phyloP scores from a whole-genome alignment of 2,329 filamentous ascomycete species.

The Aureobasidium zeae region DNA sequence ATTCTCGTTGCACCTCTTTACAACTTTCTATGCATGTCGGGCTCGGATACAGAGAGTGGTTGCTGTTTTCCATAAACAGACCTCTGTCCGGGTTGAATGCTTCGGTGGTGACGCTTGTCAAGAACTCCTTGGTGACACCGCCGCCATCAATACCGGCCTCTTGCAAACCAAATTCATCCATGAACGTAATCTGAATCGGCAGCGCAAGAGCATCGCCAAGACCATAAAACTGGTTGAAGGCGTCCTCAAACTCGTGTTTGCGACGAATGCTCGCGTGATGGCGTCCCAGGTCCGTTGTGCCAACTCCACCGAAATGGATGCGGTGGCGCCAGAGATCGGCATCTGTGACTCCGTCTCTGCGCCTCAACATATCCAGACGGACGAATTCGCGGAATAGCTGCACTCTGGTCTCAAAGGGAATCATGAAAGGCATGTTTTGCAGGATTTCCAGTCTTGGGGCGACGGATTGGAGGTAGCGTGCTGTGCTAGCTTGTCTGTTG shows the following conservation, averaged over 20 bases:
- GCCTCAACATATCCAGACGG: conserved; percentile 63
- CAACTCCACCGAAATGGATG: conserved; percentile 22
- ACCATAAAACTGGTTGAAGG: conserved; percentile 70
- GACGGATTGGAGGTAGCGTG: conserved; percentile 66
- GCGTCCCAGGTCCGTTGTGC: conserved; percentile 38
- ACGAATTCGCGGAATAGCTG: conserved; percentile 92
- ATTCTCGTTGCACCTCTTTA: conserved; percentile 21
- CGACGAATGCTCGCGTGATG: conserved; percentile 72
- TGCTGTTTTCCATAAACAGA: conserved; percentile 75
- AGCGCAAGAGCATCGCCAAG: conserved; percentile 81
- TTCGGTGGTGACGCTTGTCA: conserved; percentile 78
- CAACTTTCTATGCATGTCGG: conserved; percentile 41
- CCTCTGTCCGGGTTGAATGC: conserved; percentile 54
- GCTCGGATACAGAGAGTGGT: conserved; percentile 83
- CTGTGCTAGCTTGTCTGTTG: conserved; percentile 57
- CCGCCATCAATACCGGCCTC: conserved; percentile 96
- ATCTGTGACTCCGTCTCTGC: conserved; percentile 60
- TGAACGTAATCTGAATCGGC: conserved; percentile 91
- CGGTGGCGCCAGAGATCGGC: conserved; percentile 63
- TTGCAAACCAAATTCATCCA: conserved; percentile 75
- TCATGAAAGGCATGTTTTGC: conserved; percentile 93
- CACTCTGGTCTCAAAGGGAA: conserved; percentile 85
- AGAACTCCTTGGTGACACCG: conserved; percentile 93
- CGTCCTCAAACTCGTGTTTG: conserved; percentile 74
- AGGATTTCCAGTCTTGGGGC: conserved; percentile 83